Evolutionary conservation across 352 stramenopile species (phyloP), one percentile per base, ranked within the genome.

Genomic region (Pythium volutum): DNA sequence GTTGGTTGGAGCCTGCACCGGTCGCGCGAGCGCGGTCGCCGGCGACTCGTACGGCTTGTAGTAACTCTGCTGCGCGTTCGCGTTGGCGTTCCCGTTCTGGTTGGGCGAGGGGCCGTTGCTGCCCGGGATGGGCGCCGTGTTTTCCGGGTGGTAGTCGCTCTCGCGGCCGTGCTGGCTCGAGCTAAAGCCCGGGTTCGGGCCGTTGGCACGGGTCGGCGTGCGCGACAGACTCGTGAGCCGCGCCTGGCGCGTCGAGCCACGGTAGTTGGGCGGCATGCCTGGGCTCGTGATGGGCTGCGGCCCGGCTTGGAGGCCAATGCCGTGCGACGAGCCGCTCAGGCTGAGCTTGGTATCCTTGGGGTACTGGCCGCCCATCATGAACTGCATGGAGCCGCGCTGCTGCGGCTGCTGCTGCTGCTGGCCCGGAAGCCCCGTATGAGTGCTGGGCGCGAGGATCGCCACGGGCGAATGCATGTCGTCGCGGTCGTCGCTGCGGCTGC

Each of bases 1-100:
- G 7, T 38, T 7, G 12, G 7, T 12, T 14, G 7, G 33, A 38
- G 7, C 33, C 74, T 54, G 27, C n/a, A 41, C 2, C 31, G 15
- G 71, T 73, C 50, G 55, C 36, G 8, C 41, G 43, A 15, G 71
- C 67, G 62, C 80, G 76, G 64, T 67, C 34, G n/a, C n/a, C n/a
- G n/a, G n/a, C n/a, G n/a, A n/a, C n/a, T n/a, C n/a, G n/a, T n/a
- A n/a, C n/a, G n/a, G n/a, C n/a, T n/a, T n/a, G n/a, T n/a, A n/a
- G n/a, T n/a, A n/a, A n/a, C n/a, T n/a, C n/a, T n/a, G n/a, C n/a
- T n/a, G n/a, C n/a, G n/a, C n/a, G n/a, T n/a, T 85, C 23, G 71
- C 60, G 59, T 88, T 79, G n/a, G 77, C 66, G 45, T 77, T 81
- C 59, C 88, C 88, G 74, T 75, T 87, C 52, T 78, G 69, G 9